Evolutionary conservation across 208 protist species (phyloP).

Genomic region (Wallacemonas rigidus): DNA sequence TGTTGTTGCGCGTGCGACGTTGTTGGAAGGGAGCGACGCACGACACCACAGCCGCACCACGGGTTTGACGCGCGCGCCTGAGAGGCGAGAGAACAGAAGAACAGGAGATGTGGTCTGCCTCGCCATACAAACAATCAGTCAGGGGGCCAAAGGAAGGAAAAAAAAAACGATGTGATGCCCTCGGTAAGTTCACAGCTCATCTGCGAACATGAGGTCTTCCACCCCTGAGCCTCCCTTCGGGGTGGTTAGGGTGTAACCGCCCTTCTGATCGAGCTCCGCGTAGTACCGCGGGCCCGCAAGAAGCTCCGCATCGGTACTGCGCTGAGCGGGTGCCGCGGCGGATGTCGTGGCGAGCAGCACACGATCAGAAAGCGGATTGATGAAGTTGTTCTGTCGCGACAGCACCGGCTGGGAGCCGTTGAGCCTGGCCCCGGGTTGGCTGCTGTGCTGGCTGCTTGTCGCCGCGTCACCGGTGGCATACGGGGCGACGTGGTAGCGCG

Average conservation of each 20-base stretch:
- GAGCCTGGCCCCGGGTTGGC: not conserved
- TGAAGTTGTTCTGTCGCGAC: conserved; percentile 11
- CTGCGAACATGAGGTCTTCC: conserved; percentile 12
- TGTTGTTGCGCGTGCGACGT: too few relatives aligned
- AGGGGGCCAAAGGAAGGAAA: not conserved
- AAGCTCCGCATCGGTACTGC: not conserved
- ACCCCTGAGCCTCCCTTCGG: not conserved
- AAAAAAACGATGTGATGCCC: not conserved
- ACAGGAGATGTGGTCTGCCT: not conserved
- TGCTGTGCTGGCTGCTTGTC: not conserved
- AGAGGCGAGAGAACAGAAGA: not conserved
- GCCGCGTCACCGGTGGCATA: not conserved
- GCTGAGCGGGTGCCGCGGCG: not conserved
- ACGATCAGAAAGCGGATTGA: conserved; percentile 7
- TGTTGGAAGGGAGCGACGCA: too few relatives aligned
- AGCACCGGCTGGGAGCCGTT: conserved; percentile 4
- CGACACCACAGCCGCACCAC: too few relatives aligned
- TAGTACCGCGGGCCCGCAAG: conserved; percentile 5
- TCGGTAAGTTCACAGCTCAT: conserved; percentile 11
- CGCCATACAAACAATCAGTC: too few relatives aligned
- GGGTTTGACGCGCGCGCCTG: too few relatives aligned
- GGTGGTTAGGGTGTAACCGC: not conserved
- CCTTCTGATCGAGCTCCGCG: conserved; percentile 6
- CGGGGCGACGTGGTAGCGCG: not conserved
- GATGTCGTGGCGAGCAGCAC: not conserved